These are phyloP conservation scores for Trichophyton schoenleinii DNA, from an alignment of 2,329 filamentous ascomycete species.

Conservation along the genomic window DNA sequence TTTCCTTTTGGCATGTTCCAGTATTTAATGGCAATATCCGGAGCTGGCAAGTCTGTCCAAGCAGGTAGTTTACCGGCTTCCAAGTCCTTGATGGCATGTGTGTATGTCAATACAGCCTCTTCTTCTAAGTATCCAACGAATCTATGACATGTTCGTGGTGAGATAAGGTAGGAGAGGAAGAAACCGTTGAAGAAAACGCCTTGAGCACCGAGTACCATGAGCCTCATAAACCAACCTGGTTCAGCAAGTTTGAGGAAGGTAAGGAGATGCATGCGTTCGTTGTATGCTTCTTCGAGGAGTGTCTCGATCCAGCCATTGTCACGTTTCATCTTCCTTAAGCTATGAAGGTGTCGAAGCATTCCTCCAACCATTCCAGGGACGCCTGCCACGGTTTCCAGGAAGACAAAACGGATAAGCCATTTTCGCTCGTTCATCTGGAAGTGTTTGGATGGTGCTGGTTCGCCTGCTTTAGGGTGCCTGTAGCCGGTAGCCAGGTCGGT, in stretches of 20 bases:
- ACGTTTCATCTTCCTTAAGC: conserved; percentile 22
- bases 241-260: conserved; percentile 88
- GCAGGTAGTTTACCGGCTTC: conserved; percentile 71
- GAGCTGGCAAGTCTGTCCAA: conserved; percentile 67
- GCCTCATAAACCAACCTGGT: conserved; percentile 77
- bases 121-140: conserved; percentile 97
- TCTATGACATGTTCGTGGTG: conserved; percentile 76
- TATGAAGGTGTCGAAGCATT: conserved; percentile 81
- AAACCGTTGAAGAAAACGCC: conserved; percentile 94
- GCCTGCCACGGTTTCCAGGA: conserved; percentile 86
- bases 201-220: conserved; percentile 83
- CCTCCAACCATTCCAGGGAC: conserved; percentile 96
- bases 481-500: conserved; percentile 76
- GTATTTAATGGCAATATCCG: conserved; percentile 80
- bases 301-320: conserved; percentile 88
- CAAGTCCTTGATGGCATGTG: conserved; percentile 73
- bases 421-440: conserved; percentile 70
- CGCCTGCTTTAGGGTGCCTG: conserved; percentile 50
- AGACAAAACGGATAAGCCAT: conserved; percentile 82
- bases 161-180: conserved; percentile 78
- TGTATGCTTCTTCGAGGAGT: conserved; percentile 77
- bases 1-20: conserved; percentile 86
- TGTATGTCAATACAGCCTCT: conserved; percentile 93
- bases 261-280: conserved; percentile 85
- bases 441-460: conserved; percentile 42